Conservation (phyloP, 2,329 filamentous ascomycete species). For the Aspergillus hiratsukae region DNA sequence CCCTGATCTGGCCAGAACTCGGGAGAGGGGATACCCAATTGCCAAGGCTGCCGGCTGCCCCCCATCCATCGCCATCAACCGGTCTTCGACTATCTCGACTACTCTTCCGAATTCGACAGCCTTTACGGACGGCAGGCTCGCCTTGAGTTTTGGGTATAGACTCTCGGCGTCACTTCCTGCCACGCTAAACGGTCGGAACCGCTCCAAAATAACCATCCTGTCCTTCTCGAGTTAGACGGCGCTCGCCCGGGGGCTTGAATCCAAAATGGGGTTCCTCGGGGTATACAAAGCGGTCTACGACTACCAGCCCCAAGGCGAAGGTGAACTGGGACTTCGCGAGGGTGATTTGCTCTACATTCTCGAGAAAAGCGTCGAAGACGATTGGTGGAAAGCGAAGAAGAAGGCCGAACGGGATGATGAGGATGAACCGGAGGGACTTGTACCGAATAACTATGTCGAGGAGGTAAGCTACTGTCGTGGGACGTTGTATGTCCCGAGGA, state of each 20-base stretch:
- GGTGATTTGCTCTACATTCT: conserved; percentile 85
- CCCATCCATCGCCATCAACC: conserved; percentile 13
- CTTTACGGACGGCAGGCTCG: neutral
- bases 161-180: neutral
- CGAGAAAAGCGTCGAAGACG: conserved; percentile 71
- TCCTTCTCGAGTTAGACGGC: neutral
- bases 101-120: conserved; percentile 1
- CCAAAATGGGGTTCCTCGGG: conserved; percentile 80
- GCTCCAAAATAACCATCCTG: neutral
- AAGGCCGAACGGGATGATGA: conserved; percentile 77
- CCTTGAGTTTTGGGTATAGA: neutral
- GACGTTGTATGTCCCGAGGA: neutral
- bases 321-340: conserved; percentile 78
- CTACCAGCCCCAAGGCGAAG: conserved; percentile 80
- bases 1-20: neutral
- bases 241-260: neutral
- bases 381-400: conserved; percentile 98
- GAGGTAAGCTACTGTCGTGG: conserved; percentile 58
- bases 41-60: conserved; percentile 5
- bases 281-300: conserved; percentile 90
- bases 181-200: neutral
- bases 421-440: conserved; percentile 82
- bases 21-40: neutral
- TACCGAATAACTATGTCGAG: conserved; percentile 94
- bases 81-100: conserved; percentile 8